Evolutionary conservation across 306 rosid genomes (phyloP).

Genomic region (Gleditsia sinensis): DNA sequence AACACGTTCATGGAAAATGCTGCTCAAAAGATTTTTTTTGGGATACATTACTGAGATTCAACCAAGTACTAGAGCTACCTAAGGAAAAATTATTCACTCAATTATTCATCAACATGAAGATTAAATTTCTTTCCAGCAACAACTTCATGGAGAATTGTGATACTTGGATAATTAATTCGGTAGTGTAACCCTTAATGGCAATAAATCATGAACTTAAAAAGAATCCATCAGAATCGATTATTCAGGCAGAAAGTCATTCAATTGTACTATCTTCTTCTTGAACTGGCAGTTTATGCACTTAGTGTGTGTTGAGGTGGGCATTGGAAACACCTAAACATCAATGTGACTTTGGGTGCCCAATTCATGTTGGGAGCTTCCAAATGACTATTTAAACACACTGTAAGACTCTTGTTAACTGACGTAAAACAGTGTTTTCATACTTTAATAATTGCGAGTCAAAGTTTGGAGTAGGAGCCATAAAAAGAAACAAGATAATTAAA

Average conservation of each 20-base stretch:
- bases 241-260: slow-evolving; percentile 9
- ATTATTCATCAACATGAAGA: background rate
- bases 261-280: slow-evolving; percentile 16
- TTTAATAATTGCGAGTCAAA: background rate
- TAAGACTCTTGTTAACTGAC: background rate
- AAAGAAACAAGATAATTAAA: background rate
- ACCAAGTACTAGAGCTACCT: background rate
- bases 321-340: background rate
- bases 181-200: slow-evolving; percentile 15
- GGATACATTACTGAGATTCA: slow-evolving; percentile 7
- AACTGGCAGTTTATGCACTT: background rate
- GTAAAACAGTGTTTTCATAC: slow-evolving; percentile 17
- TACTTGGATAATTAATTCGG: background rate
- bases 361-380: background rate
- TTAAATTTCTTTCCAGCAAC: slow-evolving; percentile 17
- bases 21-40: background rate
- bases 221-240: slow-evolving; percentile 19
- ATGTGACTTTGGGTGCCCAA: slow-evolving; percentile 32
- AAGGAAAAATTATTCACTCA: slow-evolving; percentile 3
- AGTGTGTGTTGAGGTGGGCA: slow-evolving; percentile 3
- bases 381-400: background rate
- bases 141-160: slow-evolving; percentile 27
- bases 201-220: background rate
- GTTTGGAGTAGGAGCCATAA: background rate
- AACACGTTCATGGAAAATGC: background rate